Evolutionary conservation across 129 eudicot species (phyloP), one percentile per base, ranked within the genome.

Genomic region (Solidago caesia): DNA sequence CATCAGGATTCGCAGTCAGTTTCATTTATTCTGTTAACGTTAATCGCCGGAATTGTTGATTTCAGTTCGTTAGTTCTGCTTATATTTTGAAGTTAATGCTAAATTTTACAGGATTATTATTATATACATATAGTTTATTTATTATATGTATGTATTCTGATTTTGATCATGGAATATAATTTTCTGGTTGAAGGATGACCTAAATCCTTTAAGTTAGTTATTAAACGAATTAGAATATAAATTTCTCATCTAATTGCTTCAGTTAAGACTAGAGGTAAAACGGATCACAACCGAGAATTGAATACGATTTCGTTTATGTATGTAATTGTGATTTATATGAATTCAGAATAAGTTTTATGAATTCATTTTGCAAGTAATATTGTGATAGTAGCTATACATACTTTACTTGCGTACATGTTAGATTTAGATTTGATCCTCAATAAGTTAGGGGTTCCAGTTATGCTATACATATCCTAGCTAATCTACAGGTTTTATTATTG

Each of bases 1-100:
- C 60, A 41, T 77, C 70, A 61, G 46, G 21, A 59, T 27, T 77
- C 64, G n/a, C 70, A 59, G 60, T 60, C 39, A 59, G 70, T 39
- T 16, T 68, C 43, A 14, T 16, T 67, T 27, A 9, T 48, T 7
- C 13, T 57, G 26, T 67, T 44, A 27, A 66, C 53, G 29, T 75
- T 6, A 44, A 43, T 68, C 75, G 13, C 53, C 49, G 62, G 16
- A 73, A 68, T 47, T 7, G 53, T 58, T 70, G 44, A 26, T 68
- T 59, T 46, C 75, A 14, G 2, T 27, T 76, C 61, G 29, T 68
- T 8, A 59, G 58, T n/a, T 68, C 41, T 46, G 33, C 62, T 6
- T 46, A 45, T 58, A 11, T 77, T 6, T 14, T 58, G 42, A 67
- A 29, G 3, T 26, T 39, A 48, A 39, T 16, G 62, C 63, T 42